Base-by-base conservation (phyloP, 805 yeast species). In the Nakazawaea populi region DNA sequence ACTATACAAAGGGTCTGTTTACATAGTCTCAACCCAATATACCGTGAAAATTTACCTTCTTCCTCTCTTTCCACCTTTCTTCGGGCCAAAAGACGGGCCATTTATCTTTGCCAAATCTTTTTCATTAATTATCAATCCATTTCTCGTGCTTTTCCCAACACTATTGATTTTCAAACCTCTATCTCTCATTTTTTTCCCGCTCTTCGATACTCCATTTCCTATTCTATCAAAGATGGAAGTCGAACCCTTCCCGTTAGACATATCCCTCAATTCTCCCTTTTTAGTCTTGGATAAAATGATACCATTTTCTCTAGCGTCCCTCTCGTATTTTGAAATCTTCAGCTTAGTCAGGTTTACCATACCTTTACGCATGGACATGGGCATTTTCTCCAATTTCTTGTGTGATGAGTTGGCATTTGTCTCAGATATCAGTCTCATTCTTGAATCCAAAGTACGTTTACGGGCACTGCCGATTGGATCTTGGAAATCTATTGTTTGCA, bases 241-340 rank as follows among this genome's bases (percentile, higher is more conserved):
- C 14, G 75, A 74, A 6, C 83, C 82, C 51, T 72, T 70, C 46
- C 85, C 88, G 44, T 73, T 69, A 56, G 77, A 73, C 55, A 79
- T 61, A 50, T 71, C 72, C 59, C 94, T 73, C 51, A 84, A 71
- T 54, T 84, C 80, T 6, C 89, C 91, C 66, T 82, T 84, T 58
- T 74, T 75, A 30, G 76, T 82, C 59, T 78, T 83, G 4, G 96
- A 82, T 42, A 92, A 70, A n/a, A 94, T 77, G 50, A 92, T 87
- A 11, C 98, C 98, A 5, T 95, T 96, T 18, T 92, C 92, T 54
- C 73, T 77, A 6, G 99, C 97, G 47, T 88, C 90, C 47, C 75
- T 71, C 63, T 88, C 96, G 60, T 74, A 80, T 58, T 77, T 77
- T 28, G 69, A 63, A 18, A 80, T 77, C 55, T 81, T 77, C 24